Base-by-base conservation (phyloP, 108 stramenopile genomes). In the Chaetoceros muelleri region DNA sequence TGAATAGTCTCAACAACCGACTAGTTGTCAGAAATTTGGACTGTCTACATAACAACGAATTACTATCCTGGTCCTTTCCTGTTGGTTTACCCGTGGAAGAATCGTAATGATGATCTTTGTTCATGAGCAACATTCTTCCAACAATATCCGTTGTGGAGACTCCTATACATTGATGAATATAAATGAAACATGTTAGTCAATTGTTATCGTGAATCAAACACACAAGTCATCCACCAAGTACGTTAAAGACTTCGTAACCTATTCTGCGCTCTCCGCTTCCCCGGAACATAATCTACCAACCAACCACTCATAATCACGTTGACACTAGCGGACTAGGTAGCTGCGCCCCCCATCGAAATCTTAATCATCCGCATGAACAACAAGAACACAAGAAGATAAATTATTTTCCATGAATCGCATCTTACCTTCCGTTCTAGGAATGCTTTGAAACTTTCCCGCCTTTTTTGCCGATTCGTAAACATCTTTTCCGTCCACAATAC, bases 81-180 rank as follows among this genome's bases (percentile, higher is more conserved):
- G 44, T 54, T 48, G 31, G 28, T 10, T 21, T 28, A 45, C 54
- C 53, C 29, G 26, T 45, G 5, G 25, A 13, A 17, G 28, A 44
- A 34, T 27, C 67, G 44, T 57, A 57, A 49, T 98, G 94, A 71
- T 96, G 96, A 25, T 90, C 88, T 56, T 81, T 87, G 17, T 86
- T 93, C 72, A 95, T 78, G 16, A 95, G 64, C 29, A 99, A 57
- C 93, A 99, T 97, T 19, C 99, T 65, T n/a, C 99, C 99, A 5
- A 99, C 95, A 58, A 99, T 94, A 61, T 99, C 99, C 0, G 97
- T 99, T 0, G 99, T 99, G 27, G 89, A 92, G 27, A 99, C 95
- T 10, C 99, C 34, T 40, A 40, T 10, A 10, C 8, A 40, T 40
- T 40, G 34, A 10, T 10, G 13, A 40, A 40, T 40, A 40, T 40